These are phyloP conservation scores for Saturnispora dispora DNA, from an alignment of 805 yeast genomes.

Conservation along the genomic window DNA sequence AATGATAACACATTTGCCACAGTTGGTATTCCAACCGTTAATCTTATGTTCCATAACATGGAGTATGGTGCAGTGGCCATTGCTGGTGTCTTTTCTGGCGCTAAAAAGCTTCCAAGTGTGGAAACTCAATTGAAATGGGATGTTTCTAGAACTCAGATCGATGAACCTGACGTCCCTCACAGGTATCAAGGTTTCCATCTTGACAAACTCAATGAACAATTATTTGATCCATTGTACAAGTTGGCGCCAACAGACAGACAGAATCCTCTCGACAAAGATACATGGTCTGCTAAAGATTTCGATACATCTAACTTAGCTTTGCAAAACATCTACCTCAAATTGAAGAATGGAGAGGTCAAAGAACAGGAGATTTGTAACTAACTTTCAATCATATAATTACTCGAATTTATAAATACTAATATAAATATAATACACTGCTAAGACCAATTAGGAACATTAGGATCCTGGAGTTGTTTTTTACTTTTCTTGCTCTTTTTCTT, in stretches of 20 bases:
- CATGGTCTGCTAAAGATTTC: conserved; percentile 8
- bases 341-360: conserved; percentile 7
- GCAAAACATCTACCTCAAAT: conserved; percentile 8
- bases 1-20: conserved; percentile 36
- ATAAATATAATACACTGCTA: neutral
- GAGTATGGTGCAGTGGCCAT: conserved; percentile 47
- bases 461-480: neutral
- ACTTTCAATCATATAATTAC: neutral
- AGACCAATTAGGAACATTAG: conserved; percentile 1
- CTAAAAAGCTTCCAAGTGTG: conserved; percentile 30
- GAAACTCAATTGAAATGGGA: conserved; percentile 32
- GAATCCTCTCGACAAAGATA: conserved; percentile 10
- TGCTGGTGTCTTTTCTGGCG: conserved; percentile 47
- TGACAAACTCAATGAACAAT: conserved; percentile 10
- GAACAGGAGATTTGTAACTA: conserved; percentile 9
- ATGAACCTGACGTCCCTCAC: conserved; percentile 14
- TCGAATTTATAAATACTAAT: neutral
- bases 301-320: conserved; percentile 11
- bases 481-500: conserved; percentile 6
- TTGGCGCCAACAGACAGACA: conserved; percentile 15
- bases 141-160: conserved; percentile 11
- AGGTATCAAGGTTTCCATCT: conserved; percentile 10
- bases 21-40: conserved; percentile 34
- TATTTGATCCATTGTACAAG: conserved; percentile 12
- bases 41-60: conserved; percentile 39